A percentile compares a stretch with the other conserved stretches of the same genome.
phyloP scores from a whole-genome alignment of 75 land plant species.

The Cupressus sempervirens region DNA sequence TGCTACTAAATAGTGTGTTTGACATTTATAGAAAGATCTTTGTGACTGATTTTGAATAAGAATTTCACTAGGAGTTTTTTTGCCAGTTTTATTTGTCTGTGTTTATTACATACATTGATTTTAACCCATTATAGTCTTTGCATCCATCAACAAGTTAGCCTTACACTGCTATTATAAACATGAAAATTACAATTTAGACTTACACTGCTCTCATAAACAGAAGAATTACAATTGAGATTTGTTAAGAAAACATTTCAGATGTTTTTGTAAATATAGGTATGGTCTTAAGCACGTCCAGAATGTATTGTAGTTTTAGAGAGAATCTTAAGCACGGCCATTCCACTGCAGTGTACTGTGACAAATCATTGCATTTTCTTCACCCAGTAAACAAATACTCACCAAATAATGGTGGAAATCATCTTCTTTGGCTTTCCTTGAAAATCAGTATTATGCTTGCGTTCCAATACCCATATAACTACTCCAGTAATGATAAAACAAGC shows the following conservation, averaged over 20 bases:
- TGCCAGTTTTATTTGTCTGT: background rate
- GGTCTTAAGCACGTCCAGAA: background rate
- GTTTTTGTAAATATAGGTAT: background rate
- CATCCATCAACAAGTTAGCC: background rate
- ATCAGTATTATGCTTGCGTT: constrained; percentile 40
- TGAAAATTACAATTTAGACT: background rate
- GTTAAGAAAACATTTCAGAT: background rate
- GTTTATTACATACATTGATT: background rate
- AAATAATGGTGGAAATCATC: constrained; percentile 30
- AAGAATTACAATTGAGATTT: background rate
- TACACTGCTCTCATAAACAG: background rate
- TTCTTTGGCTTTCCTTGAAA: constrained; percentile 49
- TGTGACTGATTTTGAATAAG: background rate
- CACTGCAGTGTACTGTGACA: background rate
- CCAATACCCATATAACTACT: constrained; percentile 37
- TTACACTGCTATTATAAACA: background rate
- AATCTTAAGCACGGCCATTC: background rate
- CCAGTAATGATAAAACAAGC: constrained; percentile 45
- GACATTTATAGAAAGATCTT: background rate
- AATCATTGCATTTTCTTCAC: background rate
- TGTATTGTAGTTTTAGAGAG: background rate
- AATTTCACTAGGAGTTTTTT: background rate
- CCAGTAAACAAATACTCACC: background rate
- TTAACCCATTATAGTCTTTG: background rate
- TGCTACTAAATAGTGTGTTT: background rate